Base-by-base conservation (phyloP, 805 yeast genomes). In the Kuraishia capsulata region DNA sequence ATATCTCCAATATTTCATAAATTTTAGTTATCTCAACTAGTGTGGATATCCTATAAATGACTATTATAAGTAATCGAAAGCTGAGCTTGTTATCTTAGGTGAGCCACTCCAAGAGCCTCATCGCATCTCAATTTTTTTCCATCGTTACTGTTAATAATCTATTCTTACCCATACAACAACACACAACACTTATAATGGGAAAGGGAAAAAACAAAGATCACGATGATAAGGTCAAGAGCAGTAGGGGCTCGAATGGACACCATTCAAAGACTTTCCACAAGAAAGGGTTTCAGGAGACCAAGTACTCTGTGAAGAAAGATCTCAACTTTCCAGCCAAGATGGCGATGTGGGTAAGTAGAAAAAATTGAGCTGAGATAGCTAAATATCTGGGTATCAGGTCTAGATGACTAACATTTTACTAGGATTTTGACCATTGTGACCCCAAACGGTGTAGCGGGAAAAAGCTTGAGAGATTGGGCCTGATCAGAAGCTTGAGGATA, bases 401-500 rank as follows among this genome's bases (percentile, higher is more conserved):
- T 13, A 13, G 9, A 16, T 10, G 32, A n/a, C n/a, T n/a, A 9
- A 10, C 9, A 30, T 30, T 30, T 9, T 9, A 24, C 4, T 16
- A 45, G 48, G 98, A 92, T 57, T 92, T 92, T 54, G 96, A 89
- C 47, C 98, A 92, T 55, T 92, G 98, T 64, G 98, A 92, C 61
- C 98, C 98, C 1, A 92, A 92, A 54, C 71, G 97, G 54, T 92
- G 98, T 56, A 81, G 94, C 47, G 98, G 98, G 16, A 92, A 92
- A 64, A 89, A 88, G 56, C 67, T 92, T 23, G 96, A 87, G 52
- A 69, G 97, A 39, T 59, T 90, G 17, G 97, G 97, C 1, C 61
- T 87, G 17, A 89, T 92, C 37, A 76, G 77, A 43, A 74, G 76
- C 39, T 56, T 92, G 44, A 65, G 94, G 43, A 76, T 92, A n/a